Base-by-base conservation (phyloP, 2,329 filamentous ascomycete genomes). In the Aspergillus niger region DNA sequence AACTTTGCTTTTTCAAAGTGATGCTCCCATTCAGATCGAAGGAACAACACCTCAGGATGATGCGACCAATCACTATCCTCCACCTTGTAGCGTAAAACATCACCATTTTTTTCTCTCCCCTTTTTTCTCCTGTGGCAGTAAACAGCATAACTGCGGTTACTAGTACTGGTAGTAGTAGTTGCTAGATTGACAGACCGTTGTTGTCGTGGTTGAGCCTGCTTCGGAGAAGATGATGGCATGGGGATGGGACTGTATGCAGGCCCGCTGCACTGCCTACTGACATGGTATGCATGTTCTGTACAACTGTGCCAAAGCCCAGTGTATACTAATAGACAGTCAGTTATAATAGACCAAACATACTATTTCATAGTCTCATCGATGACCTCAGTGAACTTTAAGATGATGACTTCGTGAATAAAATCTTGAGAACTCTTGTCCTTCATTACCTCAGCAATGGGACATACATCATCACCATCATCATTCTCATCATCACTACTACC, bases 11-110 rank as follows among this genome's bases (percentile, higher is more conserved):
- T 36, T 55, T 47, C 52, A 55, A 55, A 55, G 53, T 55, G 53
- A 55, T 44, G 53, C 53, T 36, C 32, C 53, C 53, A 55, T 38
- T 55, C 52, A 55, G 52, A 55, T 24, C 32, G 32, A 20, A 47
- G 53, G 39, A 47, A 44, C 26, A 55, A 55, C 41, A 41, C 24
- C 38, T 44, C 39, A 43, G 7, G 26, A 47, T 36, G 41, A 55
- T 55, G 53, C 53, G 30, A 2, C 53, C 53, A 55, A 55, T 55
- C 53, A 55, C n/a, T 43, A 6, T 15, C 20, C 17, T 32, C 39
- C 39, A 44, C 39, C 28, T 44, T 44, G 41, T 22, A 44, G 26
- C 26, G 28, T 17, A 50, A 50, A 50, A 28, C n/a, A 50, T 50
- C 47, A 20, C n/a, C n/a, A 5, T 11, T 11, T 44, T 44, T 44